Conservation (phyloP, 257 asterid genomes). For the Prunella vulgaris region DNA sequence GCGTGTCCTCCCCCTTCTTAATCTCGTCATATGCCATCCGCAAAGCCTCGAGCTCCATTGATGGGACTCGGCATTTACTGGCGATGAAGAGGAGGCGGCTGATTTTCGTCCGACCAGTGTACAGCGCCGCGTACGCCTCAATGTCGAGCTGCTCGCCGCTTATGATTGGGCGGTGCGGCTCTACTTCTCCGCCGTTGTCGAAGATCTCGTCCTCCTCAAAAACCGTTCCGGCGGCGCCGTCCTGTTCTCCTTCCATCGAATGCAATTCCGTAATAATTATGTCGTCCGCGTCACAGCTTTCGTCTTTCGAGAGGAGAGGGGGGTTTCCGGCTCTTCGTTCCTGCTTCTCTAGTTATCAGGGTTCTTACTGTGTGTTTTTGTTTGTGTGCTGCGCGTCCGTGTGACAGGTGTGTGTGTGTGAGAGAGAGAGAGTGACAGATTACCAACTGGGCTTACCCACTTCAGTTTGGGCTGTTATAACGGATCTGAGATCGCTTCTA, state of each 20-base stretch:
- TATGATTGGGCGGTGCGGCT: slow-evolving; percentile 60
- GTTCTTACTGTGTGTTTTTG: too few species aligned
- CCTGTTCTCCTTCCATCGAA: slow-evolving; percentile 62
- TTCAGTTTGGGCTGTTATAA: background rate
- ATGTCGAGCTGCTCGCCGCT: slow-evolving; percentile 77
- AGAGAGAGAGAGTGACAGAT: too few species aligned
- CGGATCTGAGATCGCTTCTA: background rate
- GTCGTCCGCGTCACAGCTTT: slow-evolving; percentile 11
- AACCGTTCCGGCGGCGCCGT: slow-evolving; percentile 26
- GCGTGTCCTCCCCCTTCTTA: slow-evolving; percentile 77
- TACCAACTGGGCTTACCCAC: background rate
- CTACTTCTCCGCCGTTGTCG: slow-evolving; percentile 46
- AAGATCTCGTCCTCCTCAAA: slow-evolving; percentile 59
- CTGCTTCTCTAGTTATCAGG: background rate
- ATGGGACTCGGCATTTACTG: slow-evolving; percentile 40
- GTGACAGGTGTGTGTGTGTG: background rate
- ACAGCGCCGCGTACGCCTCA: slow-evolving; percentile 84
- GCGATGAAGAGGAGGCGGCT: slow-evolving; percentile 64
- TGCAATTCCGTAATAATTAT: background rate
- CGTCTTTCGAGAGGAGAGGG: too few species aligned
- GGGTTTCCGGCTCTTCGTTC: background rate
- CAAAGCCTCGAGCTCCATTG: slow-evolving; percentile 75
- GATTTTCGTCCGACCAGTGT: slow-evolving; percentile 77
- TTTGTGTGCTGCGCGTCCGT: background rate
- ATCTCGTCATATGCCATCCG: slow-evolving; percentile 85